Conservation (phyloP, 2,329 filamentous ascomycete genomes). For the Chrysoporthe puriensis region DNA sequence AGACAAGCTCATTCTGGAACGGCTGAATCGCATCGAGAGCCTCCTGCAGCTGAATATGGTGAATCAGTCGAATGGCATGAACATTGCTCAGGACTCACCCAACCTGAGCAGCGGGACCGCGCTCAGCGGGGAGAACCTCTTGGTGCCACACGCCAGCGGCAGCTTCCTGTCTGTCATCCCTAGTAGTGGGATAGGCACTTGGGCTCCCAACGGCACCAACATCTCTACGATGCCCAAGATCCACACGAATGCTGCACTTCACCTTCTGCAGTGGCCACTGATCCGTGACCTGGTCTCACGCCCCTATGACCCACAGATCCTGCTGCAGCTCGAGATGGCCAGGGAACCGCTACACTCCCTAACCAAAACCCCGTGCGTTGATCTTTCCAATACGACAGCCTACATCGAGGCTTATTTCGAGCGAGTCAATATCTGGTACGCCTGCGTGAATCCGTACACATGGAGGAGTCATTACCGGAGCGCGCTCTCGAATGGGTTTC, state of each 20-base stretch:
- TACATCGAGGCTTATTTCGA: conserved; percentile 83
- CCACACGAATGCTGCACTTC: conserved; percentile 79
- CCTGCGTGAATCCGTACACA: conserved; percentile 80
- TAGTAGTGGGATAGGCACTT: conserved; percentile 71
- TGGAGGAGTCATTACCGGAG: conserved; percentile 78
- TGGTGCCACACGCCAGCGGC: conserved; percentile 48
- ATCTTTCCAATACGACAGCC: conserved; percentile 72
- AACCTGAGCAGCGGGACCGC: conserved; percentile 63
- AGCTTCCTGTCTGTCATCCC: conserved; percentile 60
- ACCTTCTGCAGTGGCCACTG: conserved; percentile 79
- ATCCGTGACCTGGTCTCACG: conserved; percentile 77
- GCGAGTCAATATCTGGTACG: conserved; percentile 83
- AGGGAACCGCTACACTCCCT: conserved; percentile 73
- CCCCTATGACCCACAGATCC: conserved; percentile 79
- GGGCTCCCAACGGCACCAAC: conserved; percentile 63
- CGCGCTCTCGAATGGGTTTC: conserved; percentile 75
- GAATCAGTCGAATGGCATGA: conserved; percentile 54
- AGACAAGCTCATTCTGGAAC: conserved; percentile 83
- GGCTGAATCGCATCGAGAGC: conserved; percentile 75
- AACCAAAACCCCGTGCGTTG: conserved; percentile 67
- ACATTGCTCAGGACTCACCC: conserved; percentile 64
- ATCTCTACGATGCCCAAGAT: conserved; percentile 87
- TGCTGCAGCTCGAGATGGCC: conserved; percentile 80
- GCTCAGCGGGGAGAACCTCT: conserved; percentile 60
- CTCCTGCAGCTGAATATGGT: conserved; percentile 73